Evolutionary conservation across 805 yeast species (phyloP), one percentile per base, ranked within the genome.

Genomic region (Wickerhamomyces alni): DNA sequence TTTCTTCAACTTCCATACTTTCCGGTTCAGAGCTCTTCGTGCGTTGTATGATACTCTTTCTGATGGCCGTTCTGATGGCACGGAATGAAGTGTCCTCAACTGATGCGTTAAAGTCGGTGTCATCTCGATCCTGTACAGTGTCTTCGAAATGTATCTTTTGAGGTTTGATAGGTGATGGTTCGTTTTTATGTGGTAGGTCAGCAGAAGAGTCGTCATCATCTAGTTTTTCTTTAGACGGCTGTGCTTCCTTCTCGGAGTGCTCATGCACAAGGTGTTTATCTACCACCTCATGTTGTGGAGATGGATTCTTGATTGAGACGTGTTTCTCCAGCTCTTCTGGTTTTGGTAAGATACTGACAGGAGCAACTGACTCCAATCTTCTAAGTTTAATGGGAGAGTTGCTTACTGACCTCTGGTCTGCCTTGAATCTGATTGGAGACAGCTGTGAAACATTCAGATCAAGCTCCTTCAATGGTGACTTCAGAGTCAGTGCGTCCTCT

Each of bases 31-130:
- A 24, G 7, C 35, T 32, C 22, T 37, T 42, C 10, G 46, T 38
- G 32, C 63, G 66, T 24, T 61, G 64, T 0, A 72, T 67, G 8
- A 68, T 62, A 38, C 73, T 69, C 43, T 69, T 71, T 22, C 74
- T 49, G 8, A 71, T 69, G 2, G 73, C 69, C 5, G 65, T 62
- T 42, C 70, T 63, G n/a, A 70, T 70, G 0, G 72, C 72, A 42
- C 68, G 70, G 43, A 70, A 70, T 8, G 75, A 71, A 12, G 38
- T 46, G 38, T 63, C 66, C 32, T 69, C 71, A 11, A 42, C 38
- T 7, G 55, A 49, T 9, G 50, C 47, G 24, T 50, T 51, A 18
- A 46, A 40, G 11, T 46, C 45, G 6, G 21, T 39, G 12, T 41
- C 33, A 8, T 47, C 40, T 5, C 42, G 34, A 9, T 41, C 44